phyloP scores from a whole-genome alignment of 768 basidiomycete species.

The Xerocomellus amylosporus region DNA sequence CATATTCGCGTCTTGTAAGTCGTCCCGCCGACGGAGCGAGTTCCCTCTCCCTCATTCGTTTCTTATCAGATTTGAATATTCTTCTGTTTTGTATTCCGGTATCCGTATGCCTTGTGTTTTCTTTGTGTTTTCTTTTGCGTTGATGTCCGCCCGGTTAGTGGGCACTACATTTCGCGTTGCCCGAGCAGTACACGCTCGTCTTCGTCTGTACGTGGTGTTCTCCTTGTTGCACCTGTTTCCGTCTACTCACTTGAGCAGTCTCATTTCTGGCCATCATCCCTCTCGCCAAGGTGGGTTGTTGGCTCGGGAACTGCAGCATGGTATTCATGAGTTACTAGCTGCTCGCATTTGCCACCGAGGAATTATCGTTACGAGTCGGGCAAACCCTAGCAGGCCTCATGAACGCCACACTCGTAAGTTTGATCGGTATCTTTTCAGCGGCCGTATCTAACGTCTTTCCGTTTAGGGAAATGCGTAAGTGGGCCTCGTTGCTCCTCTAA shows the following conservation, averaged over 20 bases:
- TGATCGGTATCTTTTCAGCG: not conserved
- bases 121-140: not conserved
- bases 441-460: not conserved
- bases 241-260: conserved; percentile 39
- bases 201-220: conserved; percentile 61
- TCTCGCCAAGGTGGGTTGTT: conserved; percentile 60
- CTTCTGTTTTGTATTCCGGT: conserved; percentile 69
- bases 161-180: conserved; percentile 63
- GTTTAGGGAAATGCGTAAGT: conserved; percentile 33
- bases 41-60: conserved; percentile 1
- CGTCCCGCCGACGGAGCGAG: not conserved
- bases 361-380: conserved; percentile 77
- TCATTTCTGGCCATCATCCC: conserved; percentile 83
- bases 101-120: conserved; percentile 42
- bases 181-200: conserved; percentile 53
- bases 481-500: not conserved
- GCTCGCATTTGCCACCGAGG: conserved; percentile 82
- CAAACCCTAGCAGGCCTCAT: conserved; percentile 80
- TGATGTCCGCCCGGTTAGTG: conserved; percentile 45
- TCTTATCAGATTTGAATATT: conserved; percentile 59
- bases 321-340: conserved; percentile 41
- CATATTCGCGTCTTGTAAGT: conserved; percentile 54
- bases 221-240: not conserved
- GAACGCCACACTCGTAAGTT: conserved; percentile 75
- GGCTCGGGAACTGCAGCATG: not conserved